Conservation (phyloP, 306 rosid genomes). For the Glycyrrhiza uralensis region DNA sequence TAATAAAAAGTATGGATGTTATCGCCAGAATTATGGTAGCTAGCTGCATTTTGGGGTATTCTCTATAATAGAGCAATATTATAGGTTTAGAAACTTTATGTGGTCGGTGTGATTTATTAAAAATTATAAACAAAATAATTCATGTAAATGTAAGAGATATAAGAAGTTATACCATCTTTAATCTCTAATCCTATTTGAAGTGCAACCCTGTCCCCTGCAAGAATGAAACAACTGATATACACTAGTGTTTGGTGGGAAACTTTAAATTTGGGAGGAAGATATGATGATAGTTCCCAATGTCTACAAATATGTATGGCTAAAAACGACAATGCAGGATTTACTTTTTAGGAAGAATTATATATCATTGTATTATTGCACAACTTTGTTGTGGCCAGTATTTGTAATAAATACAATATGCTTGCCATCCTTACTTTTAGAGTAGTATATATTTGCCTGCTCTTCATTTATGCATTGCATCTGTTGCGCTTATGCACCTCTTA, state of each 20-base stretch:
- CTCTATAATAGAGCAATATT: not conserved
- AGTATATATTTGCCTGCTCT: not conserved
- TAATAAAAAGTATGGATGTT: not conserved
- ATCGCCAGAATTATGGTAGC: not conserved
- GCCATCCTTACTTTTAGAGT: conserved; percentile 10
- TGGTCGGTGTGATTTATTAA: not conserved
- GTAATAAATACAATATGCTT: not conserved
- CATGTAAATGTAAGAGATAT: not conserved
- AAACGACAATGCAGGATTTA: not conserved
- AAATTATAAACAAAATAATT: not conserved
- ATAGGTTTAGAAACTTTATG: not conserved
- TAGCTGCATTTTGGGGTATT: not conserved
- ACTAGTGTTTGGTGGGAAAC: not conserved
- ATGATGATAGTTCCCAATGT: not conserved
- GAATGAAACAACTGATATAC: not conserved
- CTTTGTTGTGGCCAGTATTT: not conserved
- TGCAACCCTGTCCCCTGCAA: not conserved
- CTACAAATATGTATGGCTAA: not conserved
- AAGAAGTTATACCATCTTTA: not conserved
- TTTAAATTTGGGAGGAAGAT: not conserved
- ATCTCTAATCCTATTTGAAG: not conserved
- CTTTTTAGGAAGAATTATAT: not conserved
- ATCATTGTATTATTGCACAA: not conserved
- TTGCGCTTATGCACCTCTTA: not conserved
- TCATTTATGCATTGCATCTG: conserved; percentile 1